phyloP scores from a whole-genome alignment of 306 rosid species.

The Quercus ilex region DNA sequence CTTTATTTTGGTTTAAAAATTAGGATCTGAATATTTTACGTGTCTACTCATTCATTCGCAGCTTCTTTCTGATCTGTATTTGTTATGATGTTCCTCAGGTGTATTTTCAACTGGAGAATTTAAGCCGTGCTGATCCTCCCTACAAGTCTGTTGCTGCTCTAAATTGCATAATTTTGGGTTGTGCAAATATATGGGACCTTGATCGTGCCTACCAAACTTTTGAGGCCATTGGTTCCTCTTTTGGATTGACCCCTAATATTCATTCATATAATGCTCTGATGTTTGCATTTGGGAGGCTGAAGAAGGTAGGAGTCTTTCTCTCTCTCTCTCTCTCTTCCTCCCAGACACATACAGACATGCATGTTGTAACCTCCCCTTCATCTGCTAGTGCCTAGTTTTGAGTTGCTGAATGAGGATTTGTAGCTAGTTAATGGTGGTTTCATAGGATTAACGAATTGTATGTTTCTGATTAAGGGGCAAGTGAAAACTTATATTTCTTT shows the following conservation, averaged over 20 bases:
- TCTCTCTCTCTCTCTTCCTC: neutral
- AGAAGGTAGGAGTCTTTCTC: slow-evolving; percentile 52
- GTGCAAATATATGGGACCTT: slow-evolving; percentile 95
- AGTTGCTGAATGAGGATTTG: neutral
- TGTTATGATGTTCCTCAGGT: slow-evolving; percentile 48
- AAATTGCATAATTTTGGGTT: slow-evolving; percentile 82
- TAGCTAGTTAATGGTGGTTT: neutral
- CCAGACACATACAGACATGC: neutral
- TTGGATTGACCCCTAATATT: slow-evolving; percentile 79
- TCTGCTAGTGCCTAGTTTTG: slow-evolving; percentile 1
- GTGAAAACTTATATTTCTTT: slow-evolving; percentile 1
- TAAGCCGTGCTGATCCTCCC: slow-evolving; percentile 67
- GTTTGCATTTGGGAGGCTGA: slow-evolving; percentile 82
- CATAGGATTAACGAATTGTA: neutral
- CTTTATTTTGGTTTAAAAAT: neutral
- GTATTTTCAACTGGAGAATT: slow-evolving; percentile 86
- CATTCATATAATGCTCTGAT: slow-evolving; percentile 89
- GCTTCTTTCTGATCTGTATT: slow-evolving; percentile 24
- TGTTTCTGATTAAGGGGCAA: neutral
- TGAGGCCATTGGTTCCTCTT: slow-evolving; percentile 78
- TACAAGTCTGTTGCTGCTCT: slow-evolving; percentile 89
- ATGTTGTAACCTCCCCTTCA: neutral
- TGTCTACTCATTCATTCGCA: slow-evolving; percentile 3
- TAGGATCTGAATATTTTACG: neutral
- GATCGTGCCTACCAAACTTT: slow-evolving; percentile 98